Percentiles rank a stretch among this genome's conserved stretches.
These are phyloP conservation scores for Chaetomium globosum DNA, from an alignment of 2,329 filamentous ascomycete genomes.

Conservation along the genomic window DNA sequence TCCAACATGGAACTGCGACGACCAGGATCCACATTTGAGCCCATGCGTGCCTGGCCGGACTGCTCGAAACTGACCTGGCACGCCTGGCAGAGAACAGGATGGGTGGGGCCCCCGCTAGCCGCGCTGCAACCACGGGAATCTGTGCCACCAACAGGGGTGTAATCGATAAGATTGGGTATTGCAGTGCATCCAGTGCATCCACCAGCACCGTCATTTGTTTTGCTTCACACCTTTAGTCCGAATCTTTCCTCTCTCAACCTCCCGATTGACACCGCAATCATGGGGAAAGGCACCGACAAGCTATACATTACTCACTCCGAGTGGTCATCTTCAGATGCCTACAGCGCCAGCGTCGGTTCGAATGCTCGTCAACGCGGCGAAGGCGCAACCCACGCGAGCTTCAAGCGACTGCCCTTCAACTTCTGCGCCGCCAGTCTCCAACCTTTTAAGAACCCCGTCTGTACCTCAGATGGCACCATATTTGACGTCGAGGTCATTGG, in stretches of 20 bases:
- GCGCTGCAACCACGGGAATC: constrained; percentile 9
- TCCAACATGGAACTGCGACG: constrained; percentile 5
- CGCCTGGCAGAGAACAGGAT: background rate
- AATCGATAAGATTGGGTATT: constrained; percentile 21
- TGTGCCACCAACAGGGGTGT: background rate
- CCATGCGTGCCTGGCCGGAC: background rate
- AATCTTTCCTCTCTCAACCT: background rate
- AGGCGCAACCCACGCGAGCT: constrained; percentile 57
- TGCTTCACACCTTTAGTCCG: too few species aligned
- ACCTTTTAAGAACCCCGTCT: constrained; percentile 92
- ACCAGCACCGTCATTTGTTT: constrained; percentile 17
- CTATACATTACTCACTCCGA: constrained; percentile 90
- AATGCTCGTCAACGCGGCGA: constrained; percentile 59
- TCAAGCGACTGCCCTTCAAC: constrained; percentile 93
- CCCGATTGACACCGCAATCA: constrained; percentile 34
- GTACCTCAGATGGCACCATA: constrained; percentile 81
- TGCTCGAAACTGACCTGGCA: background rate
- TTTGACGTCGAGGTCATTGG: constrained; percentile 95
- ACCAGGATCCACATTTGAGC: constrained; percentile 4
- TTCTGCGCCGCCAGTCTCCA: constrained; percentile 96
- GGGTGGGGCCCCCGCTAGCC: background rate
- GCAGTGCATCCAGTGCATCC: background rate
- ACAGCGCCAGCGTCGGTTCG: constrained; percentile 75
- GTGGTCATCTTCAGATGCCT: constrained; percentile 90
- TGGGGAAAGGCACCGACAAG: constrained; percentile 61